Conservation (phyloP, 1,284 basidiomycete species). For the Cystobasidium pallidum region DNA sequence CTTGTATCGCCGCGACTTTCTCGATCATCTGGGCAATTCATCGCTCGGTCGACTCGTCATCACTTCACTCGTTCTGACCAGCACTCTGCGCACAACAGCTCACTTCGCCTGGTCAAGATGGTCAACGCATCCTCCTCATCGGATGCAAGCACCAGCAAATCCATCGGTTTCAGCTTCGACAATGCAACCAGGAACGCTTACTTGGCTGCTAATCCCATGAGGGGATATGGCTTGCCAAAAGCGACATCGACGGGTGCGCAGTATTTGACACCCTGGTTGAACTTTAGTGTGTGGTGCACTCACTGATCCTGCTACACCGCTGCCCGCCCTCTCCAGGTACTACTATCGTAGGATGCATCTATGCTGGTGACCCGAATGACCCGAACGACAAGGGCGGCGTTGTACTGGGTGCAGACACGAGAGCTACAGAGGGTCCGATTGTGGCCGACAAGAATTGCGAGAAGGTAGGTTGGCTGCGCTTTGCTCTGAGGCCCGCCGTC, state of each 20-base stretch:
- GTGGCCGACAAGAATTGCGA: conserved; percentile 99
- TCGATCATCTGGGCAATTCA: conserved; percentile 13
- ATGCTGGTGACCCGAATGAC: conserved; percentile 60
- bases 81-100: not conserved
- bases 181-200: conserved; percentile 30
- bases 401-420: conserved; percentile 93
- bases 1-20: conserved; percentile 7
- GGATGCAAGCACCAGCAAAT: conserved; percentile 48
- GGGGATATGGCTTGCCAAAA: conserved; percentile 46
- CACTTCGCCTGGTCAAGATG: not conserved
- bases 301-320: conserved; percentile 16
- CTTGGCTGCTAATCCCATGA: conserved; percentile 7
- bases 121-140: conserved; percentile 48
- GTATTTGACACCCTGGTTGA: too few species aligned
- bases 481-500: not conserved
- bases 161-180: conserved; percentile 32
- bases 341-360: conserved; percentile 94
- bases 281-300: not conserved
- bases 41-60: conserved; percentile 6
- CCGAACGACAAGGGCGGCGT: conserved; percentile 69
- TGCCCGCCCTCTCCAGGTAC: conserved; percentile 71
- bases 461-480: conserved; percentile 68
- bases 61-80: not conserved
- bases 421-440: conserved; percentile 80
- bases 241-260: conserved; percentile 55